Evolutionary conservation across 2,329 filamentous ascomycete genomes (phyloP), one percentile per base, ranked within the genome.

Genomic region (Leptographium flavum): DNA sequence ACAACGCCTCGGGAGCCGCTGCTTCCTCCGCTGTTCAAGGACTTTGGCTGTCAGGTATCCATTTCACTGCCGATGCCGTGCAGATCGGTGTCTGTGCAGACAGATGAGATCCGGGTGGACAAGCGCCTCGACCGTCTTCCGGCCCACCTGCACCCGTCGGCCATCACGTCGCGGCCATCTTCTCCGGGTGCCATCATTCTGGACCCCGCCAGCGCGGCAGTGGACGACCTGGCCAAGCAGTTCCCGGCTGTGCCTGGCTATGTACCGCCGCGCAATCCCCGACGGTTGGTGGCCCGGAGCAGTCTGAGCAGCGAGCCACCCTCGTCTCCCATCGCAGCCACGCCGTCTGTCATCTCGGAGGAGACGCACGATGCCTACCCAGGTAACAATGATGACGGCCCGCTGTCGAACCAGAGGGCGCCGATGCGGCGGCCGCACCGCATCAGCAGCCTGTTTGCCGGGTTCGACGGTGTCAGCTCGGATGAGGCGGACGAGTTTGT

Each of bases 51-150:
- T 55, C 92, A 98, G 62, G 87, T 87, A 23, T 71, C 71, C 32
- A 66, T 78, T 41, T 60, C 70, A 11, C 56, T 67, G 31, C 55
- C 67, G 17, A 67, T 68, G 52, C 66, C 64, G 35, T 80, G 71
- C 46, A 69, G 63, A 39, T 77, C 74, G 3, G 72, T 58, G 11
- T 58, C 60, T 3, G 65, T 88, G 47, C 92, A 98, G 66, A 98
- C 92, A 0, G 88, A 96, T 54, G 84, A 86, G 48, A 95, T 96
- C 47, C 76, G 85, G 45, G 76, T 93, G 6, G 88, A 94, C 57
- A 76, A 78, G 63, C 76, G 87, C 49, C 66, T 86, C 38, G 76
- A 82, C 49, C 80, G 79, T 52, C 69, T 94, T 23, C 86, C 87
- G 14, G 67, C 77, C 2, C 83, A 92, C 57, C 70, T 94, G 30